phyloP scores from a whole-genome alignment of 208 protist genomes.

The Crithidia mellificae region DNA sequence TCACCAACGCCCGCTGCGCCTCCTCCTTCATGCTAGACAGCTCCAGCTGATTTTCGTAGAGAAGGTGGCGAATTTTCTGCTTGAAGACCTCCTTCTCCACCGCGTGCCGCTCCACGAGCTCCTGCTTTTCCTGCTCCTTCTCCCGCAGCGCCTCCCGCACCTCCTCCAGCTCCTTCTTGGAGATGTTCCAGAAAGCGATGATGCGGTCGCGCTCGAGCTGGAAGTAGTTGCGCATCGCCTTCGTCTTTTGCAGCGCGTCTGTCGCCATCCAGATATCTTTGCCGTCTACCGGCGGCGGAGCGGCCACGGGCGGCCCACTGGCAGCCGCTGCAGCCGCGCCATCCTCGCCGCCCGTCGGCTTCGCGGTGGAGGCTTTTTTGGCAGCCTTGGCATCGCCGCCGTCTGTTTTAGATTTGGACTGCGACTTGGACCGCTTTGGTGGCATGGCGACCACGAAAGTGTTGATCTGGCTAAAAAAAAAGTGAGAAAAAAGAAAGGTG shows the following conservation, averaged over 20 bases:
- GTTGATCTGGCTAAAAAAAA: no score
- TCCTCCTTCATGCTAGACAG: constrained; percentile 89
- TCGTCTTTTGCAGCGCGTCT: constrained; percentile 92
- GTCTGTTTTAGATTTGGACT: constrained; percentile 15
- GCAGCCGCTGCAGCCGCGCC: constrained; percentile 17
- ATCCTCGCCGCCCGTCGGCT: not conserved
- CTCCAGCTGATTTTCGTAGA: constrained; percentile 96
- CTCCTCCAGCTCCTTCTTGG: constrained; percentile 92
- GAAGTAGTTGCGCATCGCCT: constrained; percentile 96
- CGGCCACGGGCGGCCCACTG: constrained; percentile 17
- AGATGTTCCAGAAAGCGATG: constrained; percentile 95
- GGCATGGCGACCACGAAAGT: constrained; percentile 39
- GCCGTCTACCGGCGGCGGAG: constrained; percentile 48
- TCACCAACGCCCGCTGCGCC: constrained; percentile 85
- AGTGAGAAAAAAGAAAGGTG: no score
- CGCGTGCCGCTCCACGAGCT: constrained; percentile 92
- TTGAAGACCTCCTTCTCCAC: constrained; percentile 97
- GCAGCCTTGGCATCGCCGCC: constrained; percentile 6
- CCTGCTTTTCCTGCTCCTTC: constrained; percentile 93
- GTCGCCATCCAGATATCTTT: constrained; percentile 87
- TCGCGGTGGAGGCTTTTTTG: constrained; percentile 20
- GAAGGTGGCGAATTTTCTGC: constrained; percentile 96
- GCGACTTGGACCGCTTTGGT: constrained; percentile 35
- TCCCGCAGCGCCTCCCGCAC: constrained; percentile 77
- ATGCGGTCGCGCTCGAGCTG: constrained; percentile 97